Percentiles rank a stretch among this genome's conserved stretches.
phyloP scores from a whole-genome alignment of 2,329 filamentous ascomycete genomes.

The Diaporthe vaccinii region DNA sequence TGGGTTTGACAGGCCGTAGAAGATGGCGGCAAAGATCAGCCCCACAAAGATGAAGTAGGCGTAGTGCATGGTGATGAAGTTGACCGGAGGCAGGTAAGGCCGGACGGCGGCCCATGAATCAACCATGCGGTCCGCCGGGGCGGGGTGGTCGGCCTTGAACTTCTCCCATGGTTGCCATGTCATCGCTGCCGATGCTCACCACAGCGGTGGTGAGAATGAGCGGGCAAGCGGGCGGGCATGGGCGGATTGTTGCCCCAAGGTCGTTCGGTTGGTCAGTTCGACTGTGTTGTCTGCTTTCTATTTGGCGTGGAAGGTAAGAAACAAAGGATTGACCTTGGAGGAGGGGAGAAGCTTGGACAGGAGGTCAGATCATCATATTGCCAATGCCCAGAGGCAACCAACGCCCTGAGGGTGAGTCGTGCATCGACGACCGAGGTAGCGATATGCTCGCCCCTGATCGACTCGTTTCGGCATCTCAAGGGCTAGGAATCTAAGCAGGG shows the following conservation, averaged over 20 bases:
- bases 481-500: constrained; percentile 7
- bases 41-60: constrained; percentile 71
- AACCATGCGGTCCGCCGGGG: constrained; percentile 19
- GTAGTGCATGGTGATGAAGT: constrained; percentile 76
- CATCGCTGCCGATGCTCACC: constrained; percentile 15
- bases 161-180: constrained; percentile 23
- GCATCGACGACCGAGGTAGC: constrained; percentile 5
- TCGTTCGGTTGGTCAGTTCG: not conserved
- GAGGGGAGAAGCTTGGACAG: constrained; percentile 3
- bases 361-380: constrained; percentile 7
- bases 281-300: not conserved
- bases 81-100: constrained; percentile 58
- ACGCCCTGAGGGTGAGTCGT: constrained; percentile 12
- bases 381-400: constrained; percentile 20
- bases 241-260: constrained; percentile 1
- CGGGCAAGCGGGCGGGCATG: not conserved
- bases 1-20: constrained; percentile 69
- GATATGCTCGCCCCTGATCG: constrained; percentile 27
- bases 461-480: constrained; percentile 17
- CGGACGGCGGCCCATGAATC: constrained; percentile 23
- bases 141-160: constrained; percentile 23
- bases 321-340: constrained; percentile 1
- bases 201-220: not conserved
- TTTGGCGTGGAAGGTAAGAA: not conserved
- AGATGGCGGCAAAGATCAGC: constrained; percentile 69